These are phyloP conservation scores for Hysterium pulicare DNA, from an alignment of 2,329 filamentous ascomycete species.

Conservation along the genomic window DNA sequence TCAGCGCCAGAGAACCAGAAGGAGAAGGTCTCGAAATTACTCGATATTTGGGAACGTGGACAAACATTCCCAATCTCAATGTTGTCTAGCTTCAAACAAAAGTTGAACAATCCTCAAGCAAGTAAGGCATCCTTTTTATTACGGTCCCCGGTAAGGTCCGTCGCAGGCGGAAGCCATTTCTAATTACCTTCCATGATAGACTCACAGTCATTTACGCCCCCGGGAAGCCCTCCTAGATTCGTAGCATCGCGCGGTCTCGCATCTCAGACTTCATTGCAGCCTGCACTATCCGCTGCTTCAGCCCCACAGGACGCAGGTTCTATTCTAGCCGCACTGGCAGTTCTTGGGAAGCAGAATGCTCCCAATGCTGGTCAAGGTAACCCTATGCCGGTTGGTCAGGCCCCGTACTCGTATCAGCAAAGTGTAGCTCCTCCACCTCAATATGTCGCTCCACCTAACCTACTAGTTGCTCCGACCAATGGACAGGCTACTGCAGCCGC, in stretches of 20 bases:
- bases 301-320: slow-evolving; percentile 26
- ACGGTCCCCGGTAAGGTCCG: neutral
- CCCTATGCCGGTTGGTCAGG: slow-evolving; percentile 17
- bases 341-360: slow-evolving; percentile 25
- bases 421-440: slow-evolving; percentile 8
- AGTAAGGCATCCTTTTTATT: slow-evolving; percentile 55
- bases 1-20: slow-evolving; percentile 91
- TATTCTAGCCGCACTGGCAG: slow-evolving; percentile 33
- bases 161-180: slow-evolving; percentile 1
- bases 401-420: slow-evolving; percentile 10
- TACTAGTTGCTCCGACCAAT: slow-evolving; percentile 7
- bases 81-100: slow-evolving; percentile 80
- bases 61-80: slow-evolving; percentile 81
- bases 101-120: slow-evolving; percentile 61
- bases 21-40: slow-evolving; percentile 89
- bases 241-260: slow-evolving; percentile 16
- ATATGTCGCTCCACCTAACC: slow-evolving; percentile 6
- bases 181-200: slow-evolving; percentile 8
- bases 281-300: slow-evolving; percentile 16
- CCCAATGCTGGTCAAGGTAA: slow-evolving; percentile 20
- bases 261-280: slow-evolving; percentile 27
- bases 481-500: neutral
- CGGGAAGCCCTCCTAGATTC: slow-evolving; percentile 25
- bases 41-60: slow-evolving; percentile 97
- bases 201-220: slow-evolving; percentile 22